These are phyloP conservation scores for Fibroporia radiculosa DNA, from an alignment of 768 basidiomycete species.

Conservation along the genomic window DNA sequence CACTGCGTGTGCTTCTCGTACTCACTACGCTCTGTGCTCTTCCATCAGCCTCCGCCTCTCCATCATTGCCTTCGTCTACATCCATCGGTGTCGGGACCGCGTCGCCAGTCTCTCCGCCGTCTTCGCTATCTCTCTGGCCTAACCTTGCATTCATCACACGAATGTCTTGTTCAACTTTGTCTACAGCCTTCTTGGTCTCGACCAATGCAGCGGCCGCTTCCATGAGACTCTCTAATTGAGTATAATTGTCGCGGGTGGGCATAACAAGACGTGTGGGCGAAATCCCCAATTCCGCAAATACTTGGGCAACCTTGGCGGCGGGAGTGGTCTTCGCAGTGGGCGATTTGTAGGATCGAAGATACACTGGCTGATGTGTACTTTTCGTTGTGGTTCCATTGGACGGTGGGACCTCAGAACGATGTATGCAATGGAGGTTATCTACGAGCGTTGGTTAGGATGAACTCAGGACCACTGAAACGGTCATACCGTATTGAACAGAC, in stretches of 20 bases:
- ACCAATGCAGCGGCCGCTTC: conserved; percentile 66
- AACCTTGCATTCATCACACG: conserved; percentile 55
- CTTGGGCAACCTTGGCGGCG: conserved; percentile 67
- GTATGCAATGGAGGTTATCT: conserved; percentile 71
- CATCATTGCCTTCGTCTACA: conserved; percentile 34
- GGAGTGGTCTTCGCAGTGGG: conserved; percentile 70
- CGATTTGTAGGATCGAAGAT: conserved; percentile 82
- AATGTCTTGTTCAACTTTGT: conserved; percentile 83
- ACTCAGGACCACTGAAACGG: neutral
- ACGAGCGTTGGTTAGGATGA: no score
- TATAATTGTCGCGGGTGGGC: conserved; percentile 83
- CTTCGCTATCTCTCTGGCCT: conserved; percentile 24
- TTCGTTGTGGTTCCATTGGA: conserved; percentile 54
- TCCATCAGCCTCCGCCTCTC: conserved; percentile 34
- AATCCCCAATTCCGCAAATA: conserved; percentile 72
- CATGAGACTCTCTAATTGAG: conserved; percentile 65
- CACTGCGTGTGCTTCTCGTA: conserved; percentile 23
- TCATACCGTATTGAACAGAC: conserved; percentile 53
- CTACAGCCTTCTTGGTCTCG: conserved; percentile 84
- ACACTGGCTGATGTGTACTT: conserved; percentile 69
- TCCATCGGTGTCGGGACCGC: conserved; percentile 41
- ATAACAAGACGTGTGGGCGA: conserved; percentile 75
- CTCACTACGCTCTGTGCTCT: conserved; percentile 57
- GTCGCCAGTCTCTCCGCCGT: conserved; percentile 30
- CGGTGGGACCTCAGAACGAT: conserved; percentile 51